phyloP scores from a whole-genome alignment of 352 stramenopile genomes.

The Pseudoperonospora humuli region DNA sequence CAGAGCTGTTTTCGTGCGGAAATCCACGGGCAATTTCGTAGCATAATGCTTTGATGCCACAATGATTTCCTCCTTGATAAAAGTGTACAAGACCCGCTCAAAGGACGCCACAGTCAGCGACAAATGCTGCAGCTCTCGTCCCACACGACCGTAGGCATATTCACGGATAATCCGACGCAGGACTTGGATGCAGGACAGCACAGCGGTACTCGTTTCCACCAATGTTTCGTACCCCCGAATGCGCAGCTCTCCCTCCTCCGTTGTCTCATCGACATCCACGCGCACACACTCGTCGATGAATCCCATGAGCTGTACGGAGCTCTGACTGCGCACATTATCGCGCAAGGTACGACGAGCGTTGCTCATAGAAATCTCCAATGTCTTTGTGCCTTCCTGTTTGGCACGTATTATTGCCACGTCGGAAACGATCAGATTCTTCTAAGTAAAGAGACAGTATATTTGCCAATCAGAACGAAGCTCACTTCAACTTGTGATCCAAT shows the following conservation, averaged over 20 bases:
- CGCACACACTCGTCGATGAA: constrained; percentile 61
- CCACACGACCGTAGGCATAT: constrained; percentile 75
- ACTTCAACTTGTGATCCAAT: too few relatives aligned
- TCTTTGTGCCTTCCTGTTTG: too few relatives aligned
- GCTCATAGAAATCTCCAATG: constrained; percentile 1
- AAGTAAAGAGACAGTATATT: too few relatives aligned
- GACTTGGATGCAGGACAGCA: constrained; percentile 72
- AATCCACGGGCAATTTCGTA: constrained; percentile 49
- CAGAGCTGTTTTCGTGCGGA: constrained; percentile 70
- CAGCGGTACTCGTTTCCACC: constrained; percentile 53
- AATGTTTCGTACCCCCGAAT: constrained; percentile 70
- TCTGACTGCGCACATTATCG: constrained; percentile 52
- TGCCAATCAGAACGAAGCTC: too few relatives aligned
- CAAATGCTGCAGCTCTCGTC: constrained; percentile 76
- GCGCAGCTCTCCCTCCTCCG: constrained; percentile 62
- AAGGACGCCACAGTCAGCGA: constrained; percentile 81
- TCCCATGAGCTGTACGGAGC: constrained; percentile 77
- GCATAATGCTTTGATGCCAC: constrained; percentile 63
- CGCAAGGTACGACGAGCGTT: constrained; percentile 6
- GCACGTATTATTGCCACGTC: too few relatives aligned
- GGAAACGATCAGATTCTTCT: too few relatives aligned
- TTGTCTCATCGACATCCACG: constrained; percentile 36
- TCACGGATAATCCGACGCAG: constrained; percentile 81
- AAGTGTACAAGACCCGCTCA: constrained; percentile 79
- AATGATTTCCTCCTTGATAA: constrained; percentile 86